A percentile compares a stretch with the other conserved stretches of the same genome.
phyloP scores from a whole-genome alignment of 2,329 filamentous ascomycete genomes.

The Curvularia spicifera region DNA sequence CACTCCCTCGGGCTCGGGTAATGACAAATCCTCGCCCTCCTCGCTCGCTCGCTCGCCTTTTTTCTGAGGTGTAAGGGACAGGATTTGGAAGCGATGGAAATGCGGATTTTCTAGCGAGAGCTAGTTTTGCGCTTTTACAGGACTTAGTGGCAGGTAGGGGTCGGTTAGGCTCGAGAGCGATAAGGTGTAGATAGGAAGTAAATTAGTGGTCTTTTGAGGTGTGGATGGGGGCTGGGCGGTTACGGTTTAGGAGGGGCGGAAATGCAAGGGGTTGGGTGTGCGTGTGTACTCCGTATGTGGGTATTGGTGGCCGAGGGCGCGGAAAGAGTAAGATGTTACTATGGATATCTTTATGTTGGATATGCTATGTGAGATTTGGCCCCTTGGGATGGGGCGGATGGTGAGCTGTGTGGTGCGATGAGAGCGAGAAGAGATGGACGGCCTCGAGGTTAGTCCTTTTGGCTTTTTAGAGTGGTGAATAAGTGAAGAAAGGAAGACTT shows the following conservation, averaged over 20 bases:
- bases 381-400: background rate
- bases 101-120: background rate
- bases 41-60: background rate
- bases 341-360: background rate
- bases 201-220: conserved; percentile 11
- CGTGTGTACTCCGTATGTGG: too few species aligned
- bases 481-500: background rate
- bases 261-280: background rate
- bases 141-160: background rate
- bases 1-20: background rate
- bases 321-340: background rate
- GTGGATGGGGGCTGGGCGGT: conserved; percentile 4
- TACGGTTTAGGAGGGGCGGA: background rate
- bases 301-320: conserved; percentile 3
- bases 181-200: background rate
- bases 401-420: background rate
- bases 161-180: background rate
- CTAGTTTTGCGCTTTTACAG: too few species aligned
- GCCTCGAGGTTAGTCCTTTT: background rate
- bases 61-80: background rate
- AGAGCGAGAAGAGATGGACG: background rate
- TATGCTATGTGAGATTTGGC: background rate
- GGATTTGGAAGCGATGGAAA: background rate
- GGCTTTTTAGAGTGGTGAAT: background rate
- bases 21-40: conserved; percentile 1